These are phyloP conservation scores for Aureobasidium leucospermi DNA, from an alignment of 2,329 filamentous ascomycete species.

Conservation along the genomic window DNA sequence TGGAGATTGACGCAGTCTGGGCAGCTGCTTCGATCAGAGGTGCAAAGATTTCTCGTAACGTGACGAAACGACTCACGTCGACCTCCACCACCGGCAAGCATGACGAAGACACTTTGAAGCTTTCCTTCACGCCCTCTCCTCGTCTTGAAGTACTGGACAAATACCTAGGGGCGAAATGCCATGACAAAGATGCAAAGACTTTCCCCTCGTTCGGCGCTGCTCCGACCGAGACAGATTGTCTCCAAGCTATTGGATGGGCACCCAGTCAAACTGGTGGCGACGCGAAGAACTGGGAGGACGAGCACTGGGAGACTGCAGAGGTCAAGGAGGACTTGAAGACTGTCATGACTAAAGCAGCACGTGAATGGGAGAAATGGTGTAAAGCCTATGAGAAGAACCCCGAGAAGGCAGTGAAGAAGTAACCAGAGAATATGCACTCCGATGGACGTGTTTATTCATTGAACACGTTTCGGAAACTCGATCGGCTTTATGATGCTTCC, in stretches of 20 bases:
- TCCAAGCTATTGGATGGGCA: conserved; percentile 38
- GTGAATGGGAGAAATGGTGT: conserved; percentile 36
- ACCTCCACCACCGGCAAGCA: conserved; percentile 18
- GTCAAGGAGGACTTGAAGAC: conserved; percentile 35
- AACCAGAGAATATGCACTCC: not conserved
- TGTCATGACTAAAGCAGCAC: conserved; percentile 33
- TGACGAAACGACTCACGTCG: conserved; percentile 32
- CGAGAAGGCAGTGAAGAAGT: conserved; percentile 34
- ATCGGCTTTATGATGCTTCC: too few species aligned
- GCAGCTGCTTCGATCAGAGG: conserved; percentile 39
- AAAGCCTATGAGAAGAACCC: conserved; percentile 32
- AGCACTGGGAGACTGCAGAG: conserved; percentile 36
- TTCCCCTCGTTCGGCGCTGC: conserved; percentile 27
- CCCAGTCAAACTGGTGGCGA: conserved; percentile 27
- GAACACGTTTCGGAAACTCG: too few species aligned
- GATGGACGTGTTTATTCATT: too few species aligned
- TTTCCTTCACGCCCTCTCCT: conserved; percentile 30
- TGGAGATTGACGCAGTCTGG: conserved; percentile 31
- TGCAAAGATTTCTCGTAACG: conserved; percentile 33
- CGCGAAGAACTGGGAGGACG: conserved; percentile 37
- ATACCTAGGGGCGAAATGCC: conserved; percentile 35
- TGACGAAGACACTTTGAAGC: conserved; percentile 27
- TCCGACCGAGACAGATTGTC: conserved; percentile 33
- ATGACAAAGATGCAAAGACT: conserved; percentile 28
- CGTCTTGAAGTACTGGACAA: conserved; percentile 31